phyloP scores from a whole-genome alignment of 208 protist species.

The Trypanosoma platydactyli region DNA sequence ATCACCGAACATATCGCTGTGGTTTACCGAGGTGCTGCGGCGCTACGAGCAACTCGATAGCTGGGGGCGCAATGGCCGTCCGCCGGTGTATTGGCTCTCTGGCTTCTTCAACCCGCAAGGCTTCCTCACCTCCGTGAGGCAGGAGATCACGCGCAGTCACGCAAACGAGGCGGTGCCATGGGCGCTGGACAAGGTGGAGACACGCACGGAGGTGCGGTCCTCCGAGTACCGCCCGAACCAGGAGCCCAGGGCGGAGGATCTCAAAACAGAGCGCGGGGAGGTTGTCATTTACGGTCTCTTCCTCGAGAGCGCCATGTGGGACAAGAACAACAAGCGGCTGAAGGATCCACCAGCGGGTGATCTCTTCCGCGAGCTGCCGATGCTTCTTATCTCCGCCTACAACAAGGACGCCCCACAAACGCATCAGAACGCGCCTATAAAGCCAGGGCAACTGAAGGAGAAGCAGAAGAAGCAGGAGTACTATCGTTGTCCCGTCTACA shows the following conservation, averaged over 20 bases:
- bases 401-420: constrained; percentile 84
- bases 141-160: constrained; percentile 95
- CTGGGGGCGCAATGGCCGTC: constrained; percentile 93
- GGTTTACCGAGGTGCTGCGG: constrained; percentile 95
- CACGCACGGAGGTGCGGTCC: constrained; percentile 94
- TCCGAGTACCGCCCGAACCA: constrained; percentile 89
- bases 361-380: constrained; percentile 94
- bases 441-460: constrained; percentile 73
- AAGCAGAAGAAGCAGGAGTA: constrained; percentile 89
- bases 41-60: constrained; percentile 95
- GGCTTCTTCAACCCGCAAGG: constrained; percentile 99
- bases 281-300: constrained; percentile 98
- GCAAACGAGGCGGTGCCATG: constrained; percentile 90
- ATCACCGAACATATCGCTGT: constrained; percentile 95
- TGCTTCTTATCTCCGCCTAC: constrained; percentile 94
- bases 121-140: constrained; percentile 98
- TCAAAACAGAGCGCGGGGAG: constrained; percentile 92
- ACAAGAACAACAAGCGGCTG: constrained; percentile 91
- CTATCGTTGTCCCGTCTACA: constrained; percentile 98
- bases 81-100: constrained; percentile 95
- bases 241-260: constrained; percentile 91
- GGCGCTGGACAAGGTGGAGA: constrained; percentile 97
- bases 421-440: constrained; percentile 46
- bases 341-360: constrained; percentile 95
- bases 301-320: constrained; percentile 97